These are phyloP conservation scores for Boletus barrowsii DNA, from an alignment of 768 basidiomycete genomes.

Conservation along the genomic window DNA sequence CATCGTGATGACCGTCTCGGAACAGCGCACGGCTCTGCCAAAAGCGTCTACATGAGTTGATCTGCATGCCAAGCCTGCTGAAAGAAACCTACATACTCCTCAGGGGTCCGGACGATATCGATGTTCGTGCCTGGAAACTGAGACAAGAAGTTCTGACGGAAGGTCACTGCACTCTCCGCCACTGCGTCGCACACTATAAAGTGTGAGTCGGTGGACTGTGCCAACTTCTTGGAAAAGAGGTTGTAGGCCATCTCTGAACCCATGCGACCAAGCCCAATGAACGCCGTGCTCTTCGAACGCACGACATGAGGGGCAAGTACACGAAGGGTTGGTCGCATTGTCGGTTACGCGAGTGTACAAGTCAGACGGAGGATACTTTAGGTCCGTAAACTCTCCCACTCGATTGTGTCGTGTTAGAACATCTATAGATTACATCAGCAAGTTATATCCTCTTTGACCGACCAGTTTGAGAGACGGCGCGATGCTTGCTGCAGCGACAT, in stretches of 20 bases:
- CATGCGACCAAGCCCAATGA: constrained; percentile 89
- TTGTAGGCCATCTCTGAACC: constrained; percentile 85
- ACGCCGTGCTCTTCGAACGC: constrained; percentile 58
- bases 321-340: constrained; percentile 52
- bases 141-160: constrained; percentile 51
- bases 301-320: constrained; percentile 33
- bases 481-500: constrained; percentile 81
- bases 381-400: not conserved
- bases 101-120: constrained; percentile 58
- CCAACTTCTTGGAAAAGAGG: constrained; percentile 71
- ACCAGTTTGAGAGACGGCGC: not conserved
- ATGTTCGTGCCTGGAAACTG: constrained; percentile 61
- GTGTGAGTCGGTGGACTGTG: constrained; percentile 46
- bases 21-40: constrained; percentile 58
- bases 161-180: constrained; percentile 53
- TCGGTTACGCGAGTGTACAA: not conserved
- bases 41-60: constrained; percentile 12
- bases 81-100: constrained; percentile 54
- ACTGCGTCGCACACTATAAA: constrained; percentile 82
- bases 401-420: too few relatives aligned
- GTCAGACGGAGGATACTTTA: not conserved
- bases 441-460: not conserved
- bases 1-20: constrained; percentile 80
- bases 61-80: not conserved
- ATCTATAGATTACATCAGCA: constrained; percentile 10